A percentile compares a stretch with the other conserved stretches of the same genome.
These are phyloP conservation scores for Adansonia madagascariensis DNA, from an alignment of 441 rosid species.

Conservation along the genomic window DNA sequence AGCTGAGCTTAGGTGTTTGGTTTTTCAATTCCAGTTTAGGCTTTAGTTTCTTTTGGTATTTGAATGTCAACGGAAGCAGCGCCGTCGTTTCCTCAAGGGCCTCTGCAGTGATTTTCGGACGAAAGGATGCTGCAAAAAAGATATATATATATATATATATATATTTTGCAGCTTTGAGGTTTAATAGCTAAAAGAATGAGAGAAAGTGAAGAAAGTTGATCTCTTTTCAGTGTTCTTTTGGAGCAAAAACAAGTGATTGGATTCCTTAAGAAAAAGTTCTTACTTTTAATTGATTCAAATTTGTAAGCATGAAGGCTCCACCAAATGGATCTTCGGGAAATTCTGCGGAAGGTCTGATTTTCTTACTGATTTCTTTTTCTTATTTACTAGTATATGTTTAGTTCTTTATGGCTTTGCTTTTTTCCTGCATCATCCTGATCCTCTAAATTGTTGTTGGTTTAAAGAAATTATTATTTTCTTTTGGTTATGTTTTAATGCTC, in stretches of 20 bases:
- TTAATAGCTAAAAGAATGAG: slow-evolving; percentile 29
- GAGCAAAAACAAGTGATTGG: slow-evolving; percentile 41
- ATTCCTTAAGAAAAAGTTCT: slow-evolving; percentile 28
- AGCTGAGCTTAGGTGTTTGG: too few relatives aligned
- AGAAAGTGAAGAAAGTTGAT: slow-evolving; percentile 39
- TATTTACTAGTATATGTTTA: too few relatives aligned
- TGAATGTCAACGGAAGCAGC: too few relatives aligned
- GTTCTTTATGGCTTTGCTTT: slow-evolving; percentile 22
- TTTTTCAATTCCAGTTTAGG: too few relatives aligned
- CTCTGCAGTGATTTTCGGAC: too few relatives aligned
- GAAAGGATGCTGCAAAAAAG: too few relatives aligned
- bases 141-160: too few relatives aligned
- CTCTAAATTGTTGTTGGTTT: slow-evolving; percentile 10
- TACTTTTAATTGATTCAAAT: slow-evolving; percentile 23
- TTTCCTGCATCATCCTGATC: background rate
- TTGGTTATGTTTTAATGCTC: slow-evolving; percentile 4
- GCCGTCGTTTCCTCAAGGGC: too few relatives aligned
- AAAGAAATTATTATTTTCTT: background rate
- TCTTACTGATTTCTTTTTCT: too few relatives aligned
- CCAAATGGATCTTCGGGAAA: slow-evolving; percentile 76
- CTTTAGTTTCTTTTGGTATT: too few relatives aligned
- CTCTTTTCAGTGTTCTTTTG: slow-evolving; percentile 20
- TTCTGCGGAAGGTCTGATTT: slow-evolving; percentile 68
- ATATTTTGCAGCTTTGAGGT: background rate
- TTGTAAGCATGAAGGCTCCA: slow-evolving; percentile 78